These are phyloP conservation scores for Suhomyces panamericanus DNA, from an alignment of 1,139 yeast genomes.

Conservation along the genomic window DNA sequence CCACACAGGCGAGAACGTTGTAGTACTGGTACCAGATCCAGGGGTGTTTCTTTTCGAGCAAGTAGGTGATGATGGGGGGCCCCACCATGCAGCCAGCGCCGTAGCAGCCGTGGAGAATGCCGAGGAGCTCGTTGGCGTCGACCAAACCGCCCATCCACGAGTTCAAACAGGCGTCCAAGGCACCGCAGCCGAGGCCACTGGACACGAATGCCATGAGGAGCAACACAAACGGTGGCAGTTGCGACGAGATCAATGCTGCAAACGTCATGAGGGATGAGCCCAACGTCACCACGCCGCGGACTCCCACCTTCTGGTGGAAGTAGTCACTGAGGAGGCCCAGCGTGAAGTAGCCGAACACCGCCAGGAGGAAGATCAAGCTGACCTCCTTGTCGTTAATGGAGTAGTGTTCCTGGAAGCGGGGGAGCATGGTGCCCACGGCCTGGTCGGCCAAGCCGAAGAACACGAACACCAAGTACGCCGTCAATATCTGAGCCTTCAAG, in stretches of 20 bases:
- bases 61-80: slow-evolving; percentile 56
- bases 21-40: slow-evolving; percentile 54
- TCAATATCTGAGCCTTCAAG: slow-evolving; percentile 41
- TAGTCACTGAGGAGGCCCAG: slow-evolving; percentile 40
- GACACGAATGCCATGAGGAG: slow-evolving; percentile 39
- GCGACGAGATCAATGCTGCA: slow-evolving; percentile 29
- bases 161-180: slow-evolving; percentile 60
- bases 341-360: slow-evolving; percentile 39
- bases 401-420: slow-evolving; percentile 47
- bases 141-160: slow-evolving; percentile 57
- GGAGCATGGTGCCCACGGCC: slow-evolving; percentile 56
- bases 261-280: slow-evolving; percentile 35
- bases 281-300: slow-evolving; percentile 38
- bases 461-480: slow-evolving; percentile 39
- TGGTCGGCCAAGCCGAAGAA: slow-evolving; percentile 59
- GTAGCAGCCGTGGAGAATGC: slow-evolving; percentile 65
- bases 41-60: slow-evolving; percentile 37
- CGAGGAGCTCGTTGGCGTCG: slow-evolving; percentile 63
- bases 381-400: slow-evolving; percentile 43
- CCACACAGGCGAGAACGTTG: slow-evolving; percentile 32
- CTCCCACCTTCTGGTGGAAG: slow-evolving; percentile 35
- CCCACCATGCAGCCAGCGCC: slow-evolving; percentile 70
- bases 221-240: slow-evolving; percentile 39
- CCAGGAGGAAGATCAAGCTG: slow-evolving; percentile 36
- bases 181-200: slow-evolving; percentile 61